Evolutionary conservation across 345 rosid species (phyloP).

Genomic region (Acer yangbiense): DNA sequence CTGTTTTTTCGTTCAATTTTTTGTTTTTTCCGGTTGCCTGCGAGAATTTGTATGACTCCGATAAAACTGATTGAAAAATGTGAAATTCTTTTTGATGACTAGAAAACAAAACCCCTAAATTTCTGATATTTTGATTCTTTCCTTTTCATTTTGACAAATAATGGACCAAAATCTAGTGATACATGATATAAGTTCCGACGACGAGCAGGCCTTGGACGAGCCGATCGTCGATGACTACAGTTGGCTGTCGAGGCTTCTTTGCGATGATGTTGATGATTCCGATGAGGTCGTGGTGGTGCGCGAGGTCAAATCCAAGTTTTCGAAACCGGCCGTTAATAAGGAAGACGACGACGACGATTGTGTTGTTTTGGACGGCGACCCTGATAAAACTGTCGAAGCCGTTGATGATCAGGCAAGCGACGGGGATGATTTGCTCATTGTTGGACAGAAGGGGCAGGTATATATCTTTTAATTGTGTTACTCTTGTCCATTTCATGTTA

Average conservation of each 20-base stretch:
- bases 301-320: conserved; percentile 40
- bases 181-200: conserved; percentile 65
- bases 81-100: not conserved
- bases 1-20: not conserved
- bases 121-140: conserved; percentile 3
- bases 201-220: conserved; percentile 38
- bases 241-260: conserved; percentile 44
- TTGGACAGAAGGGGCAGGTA: conserved; percentile 56
- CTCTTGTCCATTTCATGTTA: not conserved
- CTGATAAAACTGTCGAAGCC: conserved; percentile 41
- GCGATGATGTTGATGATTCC: conserved; percentile 22
- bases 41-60: not conserved
- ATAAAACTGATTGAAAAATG: not conserved
- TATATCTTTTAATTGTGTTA: not conserved
- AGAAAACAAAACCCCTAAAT: not conserved
- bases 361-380: conserved; percentile 60
- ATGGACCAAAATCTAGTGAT: conserved; percentile 31
- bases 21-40: not conserved
- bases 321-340: conserved; percentile 11
- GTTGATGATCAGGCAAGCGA: conserved; percentile 20
- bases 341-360: conserved; percentile 63
- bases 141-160: not conserved
- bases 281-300: conserved; percentile 59
- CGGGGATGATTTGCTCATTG: conserved; percentile 51
- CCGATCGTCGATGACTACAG: conserved; percentile 29